These are phyloP conservation scores for Calonectria naviculata DNA, from an alignment of 2,329 filamentous ascomycete genomes.

Conservation along the genomic window DNA sequence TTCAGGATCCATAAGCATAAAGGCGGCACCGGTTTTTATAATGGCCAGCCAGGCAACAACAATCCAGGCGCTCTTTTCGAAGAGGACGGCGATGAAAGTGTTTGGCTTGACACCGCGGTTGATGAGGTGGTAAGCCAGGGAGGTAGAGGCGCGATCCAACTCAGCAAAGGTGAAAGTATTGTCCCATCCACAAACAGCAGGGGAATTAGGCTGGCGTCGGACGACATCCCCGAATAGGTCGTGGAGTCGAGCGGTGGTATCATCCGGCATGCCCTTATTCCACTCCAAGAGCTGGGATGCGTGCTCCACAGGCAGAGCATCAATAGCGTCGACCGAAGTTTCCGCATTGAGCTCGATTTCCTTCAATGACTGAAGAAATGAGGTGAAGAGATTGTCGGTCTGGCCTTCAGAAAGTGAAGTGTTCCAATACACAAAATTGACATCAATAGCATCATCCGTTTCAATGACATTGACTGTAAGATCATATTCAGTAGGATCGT, in stretches of 20 bases:
- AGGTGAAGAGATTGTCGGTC: not conserved
- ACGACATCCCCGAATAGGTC: not conserved
- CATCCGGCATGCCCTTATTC: not conserved
- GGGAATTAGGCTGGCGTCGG: not conserved
- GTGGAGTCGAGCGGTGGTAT: not conserved
- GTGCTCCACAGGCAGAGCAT: not conserved
- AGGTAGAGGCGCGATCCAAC: not conserved
- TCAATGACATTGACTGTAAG: not conserved
- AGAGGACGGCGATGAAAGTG: conserved; percentile 32
- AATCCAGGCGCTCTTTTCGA: conserved; percentile 1
- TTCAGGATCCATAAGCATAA: not conserved
- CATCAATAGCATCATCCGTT: not conserved
- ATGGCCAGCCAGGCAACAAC: not conserved
- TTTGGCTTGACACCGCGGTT: conserved; percentile 25
- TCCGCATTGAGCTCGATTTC: not conserved
- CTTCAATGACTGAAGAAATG: not conserved
- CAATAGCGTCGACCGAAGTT: not conserved
- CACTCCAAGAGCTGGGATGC: not conserved
- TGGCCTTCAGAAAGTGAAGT: not conserved
- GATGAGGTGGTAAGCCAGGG: not conserved
- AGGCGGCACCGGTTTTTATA: not conserved
- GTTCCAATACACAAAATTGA: conserved; percentile 1
- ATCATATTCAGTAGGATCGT: not conserved
- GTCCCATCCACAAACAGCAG: not conserved
- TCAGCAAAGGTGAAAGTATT: not conserved